Percentiles rank a stretch among this genome's conserved stretches.
phyloP scores from a whole-genome alignment of 2,329 filamentous ascomycete species.

The Hypoxylon sp. region DNA sequence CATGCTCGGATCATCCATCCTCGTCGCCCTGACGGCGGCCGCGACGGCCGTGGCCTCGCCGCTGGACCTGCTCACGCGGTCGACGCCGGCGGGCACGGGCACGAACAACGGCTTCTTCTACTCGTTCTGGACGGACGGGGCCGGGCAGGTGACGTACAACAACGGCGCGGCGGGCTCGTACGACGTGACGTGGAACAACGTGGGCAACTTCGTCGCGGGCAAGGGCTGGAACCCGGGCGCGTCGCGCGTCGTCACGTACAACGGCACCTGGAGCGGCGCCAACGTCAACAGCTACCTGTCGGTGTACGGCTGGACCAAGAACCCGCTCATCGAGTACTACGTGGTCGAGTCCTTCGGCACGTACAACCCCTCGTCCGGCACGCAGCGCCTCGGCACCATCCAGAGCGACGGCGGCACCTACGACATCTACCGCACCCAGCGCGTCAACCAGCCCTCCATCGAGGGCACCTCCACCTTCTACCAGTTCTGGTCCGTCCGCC shows the following conservation, averaged over 20 bases:
- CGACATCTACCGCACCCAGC: conserved; percentile 48
- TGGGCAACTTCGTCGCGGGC: conserved; percentile 58
- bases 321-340: conserved; percentile 52
- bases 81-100: conserved; percentile 42
- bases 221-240: conserved; percentile 58
- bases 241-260: conserved; percentile 42
- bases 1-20: conserved; percentile 43
- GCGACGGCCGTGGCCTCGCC: conserved; percentile 42
- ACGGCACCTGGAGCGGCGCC: conserved; percentile 46
- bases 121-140: conserved; percentile 68
- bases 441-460: conserved; percentile 54
- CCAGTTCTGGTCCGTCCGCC: conserved; percentile 62
- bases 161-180: conserved; percentile 62
- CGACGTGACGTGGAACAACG: conserved; percentile 58
- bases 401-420: conserved; percentile 46
- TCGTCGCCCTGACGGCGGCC: conserved; percentile 41
- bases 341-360: conserved; percentile 49
- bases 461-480: conserved; percentile 53
- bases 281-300: conserved; percentile 54
- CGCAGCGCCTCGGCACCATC: conserved; percentile 43
- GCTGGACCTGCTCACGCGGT: conserved; percentile 41
- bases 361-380: conserved; percentile 46
- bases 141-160: conserved; percentile 61
- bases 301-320: conserved; percentile 51
- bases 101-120: conserved; percentile 66